Conservation (phyloP, 805 yeast species). For the Saturnispora gosingensis region DNA sequence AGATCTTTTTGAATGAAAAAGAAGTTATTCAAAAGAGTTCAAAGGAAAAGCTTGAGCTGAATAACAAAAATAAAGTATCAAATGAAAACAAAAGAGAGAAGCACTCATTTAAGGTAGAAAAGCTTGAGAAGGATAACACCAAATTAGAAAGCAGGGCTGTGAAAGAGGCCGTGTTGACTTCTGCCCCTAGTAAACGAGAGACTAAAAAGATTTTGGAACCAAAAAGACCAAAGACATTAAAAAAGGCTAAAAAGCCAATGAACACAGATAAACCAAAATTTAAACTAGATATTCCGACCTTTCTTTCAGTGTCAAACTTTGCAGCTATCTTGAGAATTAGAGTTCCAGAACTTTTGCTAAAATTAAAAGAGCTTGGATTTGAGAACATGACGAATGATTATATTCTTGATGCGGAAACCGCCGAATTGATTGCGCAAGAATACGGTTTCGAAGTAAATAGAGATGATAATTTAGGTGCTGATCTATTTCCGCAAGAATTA, state of each 20-base stretch:
- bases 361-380: conserved; percentile 63
- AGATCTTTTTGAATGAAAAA: neutral
- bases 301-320: conserved; percentile 68
- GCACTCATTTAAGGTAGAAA: neutral
- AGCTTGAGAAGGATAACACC: neutral
- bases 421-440: conserved; percentile 81
- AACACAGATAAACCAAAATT: conserved; percentile 12
- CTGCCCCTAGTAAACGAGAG: conserved; percentile 1
- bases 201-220: conserved; percentile 3
- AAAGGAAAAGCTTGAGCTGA: neutral
- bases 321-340: conserved; percentile 64
- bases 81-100: neutral
- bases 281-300: conserved; percentile 53
- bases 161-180: conserved; percentile 1
- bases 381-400: conserved; percentile 61
- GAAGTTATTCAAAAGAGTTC: neutral
- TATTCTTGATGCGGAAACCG: conserved; percentile 79
- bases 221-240: conserved; percentile 5
- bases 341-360: conserved; percentile 46
- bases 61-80: neutral
- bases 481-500: conserved; percentile 48
- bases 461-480: conserved; percentile 50
- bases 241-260: conserved; percentile 5
- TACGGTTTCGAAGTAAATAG: conserved; percentile 59
- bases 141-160: neutral